Conservation (phyloP, 2,329 filamentous ascomycete species). For the Coleophoma crateriformis region DNA sequence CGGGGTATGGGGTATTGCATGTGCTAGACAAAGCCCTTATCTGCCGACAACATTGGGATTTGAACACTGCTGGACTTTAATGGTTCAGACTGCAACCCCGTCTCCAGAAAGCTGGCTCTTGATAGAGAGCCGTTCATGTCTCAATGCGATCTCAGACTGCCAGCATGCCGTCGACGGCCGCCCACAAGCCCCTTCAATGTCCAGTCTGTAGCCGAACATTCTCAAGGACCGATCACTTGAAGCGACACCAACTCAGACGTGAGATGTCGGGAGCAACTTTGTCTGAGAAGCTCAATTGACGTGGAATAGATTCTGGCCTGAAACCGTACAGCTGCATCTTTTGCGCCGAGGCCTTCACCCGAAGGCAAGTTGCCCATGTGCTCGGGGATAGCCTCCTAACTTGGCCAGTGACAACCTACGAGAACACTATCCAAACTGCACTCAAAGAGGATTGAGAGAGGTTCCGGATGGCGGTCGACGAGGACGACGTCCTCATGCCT, state of each 20-base stretch:
- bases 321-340: slow-evolving; percentile 40
- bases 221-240: slow-evolving; percentile 41
- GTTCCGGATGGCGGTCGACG: slow-evolving; percentile 38
- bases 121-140: no score
- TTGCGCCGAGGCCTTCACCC: slow-evolving; percentile 37
- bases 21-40: no score
- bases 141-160: no score
- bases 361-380: slow-evolving; percentile 27
- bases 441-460: slow-evolving; percentile 32
- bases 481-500: slow-evolving; percentile 39
- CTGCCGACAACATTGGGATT: no score
- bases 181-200: slow-evolving; percentile 21
- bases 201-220: slow-evolving; percentile 37
- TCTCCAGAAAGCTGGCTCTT: no score
- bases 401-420: slow-evolving; percentile 35
- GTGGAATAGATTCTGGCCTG: slow-evolving; percentile 34
- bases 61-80: no score
- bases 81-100: no score
- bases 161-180: no score
- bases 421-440: slow-evolving; percentile 37
- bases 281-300: neutral
- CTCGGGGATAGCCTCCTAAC: no score
- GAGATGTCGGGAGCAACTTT: slow-evolving; percentile 17
- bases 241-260: slow-evolving; percentile 40
- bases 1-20: no score